Base-by-base conservation (phyloP, 179 eudicot species). In the Pouteria campechiana region DNA sequence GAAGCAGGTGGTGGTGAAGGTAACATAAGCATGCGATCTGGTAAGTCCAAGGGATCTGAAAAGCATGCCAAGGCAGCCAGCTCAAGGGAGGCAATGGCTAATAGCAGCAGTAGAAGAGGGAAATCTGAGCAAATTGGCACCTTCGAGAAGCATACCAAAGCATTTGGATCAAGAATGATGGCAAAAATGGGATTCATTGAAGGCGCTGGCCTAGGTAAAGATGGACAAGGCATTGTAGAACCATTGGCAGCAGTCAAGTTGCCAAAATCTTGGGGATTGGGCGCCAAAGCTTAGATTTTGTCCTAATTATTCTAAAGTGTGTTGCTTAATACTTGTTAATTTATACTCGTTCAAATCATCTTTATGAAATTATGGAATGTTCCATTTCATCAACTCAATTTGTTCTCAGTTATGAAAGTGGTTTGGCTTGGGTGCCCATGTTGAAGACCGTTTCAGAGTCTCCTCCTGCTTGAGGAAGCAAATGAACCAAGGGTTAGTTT, bases 151-250 rank as follows among this genome's bases (percentile, higher is more conserved):
- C 99, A 92, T 60, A 92, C 99, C 10, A 90, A 70, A 58, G 98
- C 94, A 8, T 90, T 90, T 47, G 98, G 98, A 11, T 90, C 98
- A 3, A 90, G 79, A 57, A 87, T 90, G 94, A 87, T 90, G 98
- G 85, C 96, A 3, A 79, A 58, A 68, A 92, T 87, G 96, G 99
- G 99, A 0, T 92, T 87, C 42, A 68, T 67, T 14, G 92, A 87
- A 61, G 99, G 99, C 18, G 43, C 16, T 60, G 99, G 96, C 21
- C 62, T 92, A 52, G 99, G 96, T 6, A 74, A 62, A 70, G 75
- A 78, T 64, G 68, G 85, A 27, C 96, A 92, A 66, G 96, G 99
- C 22, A 92, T 92, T 6, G 67, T 69, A 6, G 51, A 70, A 11
- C 99, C 99, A 6, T 48, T 92, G 31, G 55, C 57, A 28, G 99